Conservation (phyloP, 805 yeast genomes). For the Saccharomycopsis javanensis region DNA sequence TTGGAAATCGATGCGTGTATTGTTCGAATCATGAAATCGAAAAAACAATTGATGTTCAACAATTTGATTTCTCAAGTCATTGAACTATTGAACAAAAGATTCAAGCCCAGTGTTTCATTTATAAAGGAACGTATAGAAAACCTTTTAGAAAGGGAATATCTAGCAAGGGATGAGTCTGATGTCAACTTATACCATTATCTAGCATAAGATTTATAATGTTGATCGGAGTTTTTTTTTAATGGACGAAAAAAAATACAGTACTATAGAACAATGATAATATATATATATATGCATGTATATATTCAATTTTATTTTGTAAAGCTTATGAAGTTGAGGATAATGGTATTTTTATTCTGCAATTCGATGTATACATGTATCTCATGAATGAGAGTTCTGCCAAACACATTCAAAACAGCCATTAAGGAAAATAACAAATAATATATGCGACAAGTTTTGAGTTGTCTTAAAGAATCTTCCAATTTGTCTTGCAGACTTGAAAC, state of each 20-base stretch:
- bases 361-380: too few species aligned
- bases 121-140: constrained; percentile 69
- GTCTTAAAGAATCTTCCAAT: too few species aligned
- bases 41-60: constrained; percentile 51
- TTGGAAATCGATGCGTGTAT: constrained; percentile 75
- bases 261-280: too few species aligned
- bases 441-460: too few species aligned
- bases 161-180: constrained; percentile 59
- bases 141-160: constrained; percentile 70
- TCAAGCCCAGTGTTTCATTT: constrained; percentile 55
- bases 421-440: too few species aligned
- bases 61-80: constrained; percentile 59
- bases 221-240: neutral
- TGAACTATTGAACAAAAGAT: constrained; percentile 49
- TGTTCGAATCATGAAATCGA: constrained; percentile 77
- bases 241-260: too few species aligned
- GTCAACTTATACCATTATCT: constrained; percentile 54
- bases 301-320: too few species aligned
- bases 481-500: too few species aligned
- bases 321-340: too few species aligned
- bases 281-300: neutral
- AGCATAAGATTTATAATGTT: constrained; percentile 31
- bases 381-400: too few species aligned
- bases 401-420: too few species aligned
- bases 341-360: too few species aligned